Evolutionary conservation across 2,329 filamentous ascomycete species (phyloP).

Genomic region (Apiospora rasikravindrae): DNA sequence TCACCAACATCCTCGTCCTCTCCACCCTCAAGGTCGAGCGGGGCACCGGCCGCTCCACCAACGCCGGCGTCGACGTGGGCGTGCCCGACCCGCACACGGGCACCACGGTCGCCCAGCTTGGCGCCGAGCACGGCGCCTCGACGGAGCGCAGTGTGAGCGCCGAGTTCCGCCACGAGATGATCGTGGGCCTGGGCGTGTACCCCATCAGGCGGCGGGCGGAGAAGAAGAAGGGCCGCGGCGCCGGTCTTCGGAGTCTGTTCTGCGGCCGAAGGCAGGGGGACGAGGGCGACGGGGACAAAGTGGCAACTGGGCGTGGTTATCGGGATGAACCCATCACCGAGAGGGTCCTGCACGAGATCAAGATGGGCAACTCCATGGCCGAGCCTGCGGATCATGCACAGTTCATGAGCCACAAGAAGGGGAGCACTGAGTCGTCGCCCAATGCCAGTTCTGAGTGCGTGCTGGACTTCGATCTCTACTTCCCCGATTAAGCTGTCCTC

Average conservation of each 20-base stretch:
- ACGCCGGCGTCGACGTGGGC: slow-evolving; percentile 2
- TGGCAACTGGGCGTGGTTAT: neutral
- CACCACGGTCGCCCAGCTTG: slow-evolving; percentile 2
- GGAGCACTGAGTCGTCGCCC: neutral
- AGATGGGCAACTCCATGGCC: neutral
- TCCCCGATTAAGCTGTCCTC: neutral
- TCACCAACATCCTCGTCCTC: slow-evolving; percentile 12
- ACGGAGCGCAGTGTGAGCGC: neutral
- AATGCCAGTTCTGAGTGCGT: neutral
- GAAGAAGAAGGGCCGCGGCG: neutral
- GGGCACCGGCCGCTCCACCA: neutral
- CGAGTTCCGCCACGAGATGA: slow-evolving; percentile 15
- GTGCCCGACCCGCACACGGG: neutral
- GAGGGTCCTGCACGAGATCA: slow-evolving; percentile 1
- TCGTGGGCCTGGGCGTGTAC: slow-evolving; percentile 3
- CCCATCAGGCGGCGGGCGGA: neutral
- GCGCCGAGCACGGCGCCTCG: neutral
- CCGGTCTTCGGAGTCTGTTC: neutral
- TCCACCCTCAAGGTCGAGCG: slow-evolving; percentile 1
- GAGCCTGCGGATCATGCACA: neutral
- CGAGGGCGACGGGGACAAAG: neutral
- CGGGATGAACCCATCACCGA: neutral
- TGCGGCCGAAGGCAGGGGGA: neutral
- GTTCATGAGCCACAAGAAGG: neutral
- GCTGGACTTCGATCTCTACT: neutral